phyloP scores from a whole-genome alignment of 495 filamentous ascomycete genomes.

The Podospora anserina region DNA sequence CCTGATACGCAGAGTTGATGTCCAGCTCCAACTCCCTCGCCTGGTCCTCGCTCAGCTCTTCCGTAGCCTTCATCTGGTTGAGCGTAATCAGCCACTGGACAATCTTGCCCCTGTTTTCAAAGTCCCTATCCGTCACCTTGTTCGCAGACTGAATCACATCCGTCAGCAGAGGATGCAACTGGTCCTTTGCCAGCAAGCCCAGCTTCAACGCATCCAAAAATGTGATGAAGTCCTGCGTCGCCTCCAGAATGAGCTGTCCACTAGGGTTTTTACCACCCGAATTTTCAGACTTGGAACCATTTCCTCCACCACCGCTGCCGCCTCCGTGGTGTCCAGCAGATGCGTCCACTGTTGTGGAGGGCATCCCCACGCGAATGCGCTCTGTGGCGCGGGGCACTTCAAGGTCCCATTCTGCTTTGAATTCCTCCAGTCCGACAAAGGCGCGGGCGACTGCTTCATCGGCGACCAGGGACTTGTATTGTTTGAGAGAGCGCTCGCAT shows the following conservation, averaged over 20 bases:
- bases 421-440: conserved; percentile 88
- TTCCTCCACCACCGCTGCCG: conserved; percentile 28
- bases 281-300: conserved; percentile 43
- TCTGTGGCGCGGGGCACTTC: conserved; percentile 94
- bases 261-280: conserved; percentile 55
- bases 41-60: conserved; percentile 85
- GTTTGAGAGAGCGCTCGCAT: conserved; percentile 86
- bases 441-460: conserved; percentile 79
- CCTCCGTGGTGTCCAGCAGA: conserved; percentile 32
- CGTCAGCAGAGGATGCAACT: conserved; percentile 85
- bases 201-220: conserved; percentile 91
- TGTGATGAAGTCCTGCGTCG: conserved; percentile 97
- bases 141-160: conserved; percentile 96
- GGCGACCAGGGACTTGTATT: conserved; percentile 90
- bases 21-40: conserved; percentile 82
- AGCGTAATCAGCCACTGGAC: conserved; percentile 96
- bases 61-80: conserved; percentile 94
- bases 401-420: conserved; percentile 88
- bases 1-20: conserved; percentile 86
- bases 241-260: conserved; percentile 73
- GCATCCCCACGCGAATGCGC: conserved; percentile 83
- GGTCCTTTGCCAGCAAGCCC: conserved; percentile 87
- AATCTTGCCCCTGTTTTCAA: conserved; percentile 92
- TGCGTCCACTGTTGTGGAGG: conserved; percentile 57
- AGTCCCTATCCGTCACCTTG: conserved; percentile 89